Conservation (phyloP, 2,329 filamentous ascomycete genomes). For the Aspergillus pseudoterreus region DNA sequence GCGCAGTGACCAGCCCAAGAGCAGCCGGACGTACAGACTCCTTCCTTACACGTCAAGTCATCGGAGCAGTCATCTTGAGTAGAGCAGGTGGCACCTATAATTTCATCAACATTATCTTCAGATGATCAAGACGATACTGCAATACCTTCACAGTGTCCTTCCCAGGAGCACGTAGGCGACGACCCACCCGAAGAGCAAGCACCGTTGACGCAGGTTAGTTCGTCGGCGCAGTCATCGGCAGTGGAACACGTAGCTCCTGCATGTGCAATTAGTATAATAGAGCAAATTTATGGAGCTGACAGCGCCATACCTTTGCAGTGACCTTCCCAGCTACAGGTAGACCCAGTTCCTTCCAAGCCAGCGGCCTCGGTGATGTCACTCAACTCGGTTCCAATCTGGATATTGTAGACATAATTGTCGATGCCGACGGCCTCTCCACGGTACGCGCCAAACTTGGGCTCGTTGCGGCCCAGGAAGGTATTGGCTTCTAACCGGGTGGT, state of each 20-base stretch:
- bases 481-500: conserved; percentile 4
- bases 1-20: neutral
- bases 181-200: neutral
- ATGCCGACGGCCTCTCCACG: conserved; percentile 12
- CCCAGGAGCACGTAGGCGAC: neutral
- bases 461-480: conserved; percentile 10
- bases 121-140: neutral
- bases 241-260: neutral
- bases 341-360: neutral
- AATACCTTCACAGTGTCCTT: neutral
- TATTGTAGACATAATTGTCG: conserved; percentile 13
- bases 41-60: neutral
- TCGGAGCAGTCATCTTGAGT: neutral
- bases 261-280: neutral
- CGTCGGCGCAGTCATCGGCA: neutral
- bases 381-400: conserved; percentile 13
- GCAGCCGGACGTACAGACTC: neutral
- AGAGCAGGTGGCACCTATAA: neutral
- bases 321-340: neutral
- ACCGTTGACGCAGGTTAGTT: neutral
- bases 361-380: conserved; percentile 12
- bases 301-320: neutral
- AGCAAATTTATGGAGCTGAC: neutral
- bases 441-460: conserved; percentile 17
- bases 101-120: neutral